phyloP scores from a whole-genome alignment of 306 rosid species.

The Inga leiocalycina region DNA sequence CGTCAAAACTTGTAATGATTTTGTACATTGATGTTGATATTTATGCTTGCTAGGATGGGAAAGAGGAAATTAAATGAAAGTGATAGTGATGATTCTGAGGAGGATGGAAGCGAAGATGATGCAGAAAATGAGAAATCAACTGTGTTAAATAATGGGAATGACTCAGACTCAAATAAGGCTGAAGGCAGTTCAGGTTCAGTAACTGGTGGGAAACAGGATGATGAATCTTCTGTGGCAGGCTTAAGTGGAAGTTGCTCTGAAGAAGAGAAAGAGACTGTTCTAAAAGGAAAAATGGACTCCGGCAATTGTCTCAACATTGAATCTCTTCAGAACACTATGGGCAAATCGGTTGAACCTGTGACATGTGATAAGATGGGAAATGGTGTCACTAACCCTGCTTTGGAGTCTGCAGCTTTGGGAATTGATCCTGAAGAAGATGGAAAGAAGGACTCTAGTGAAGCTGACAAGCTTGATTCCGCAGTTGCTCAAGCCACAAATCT shows the following conservation, averaged over 20 bases:
- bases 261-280: constrained; percentile 65
- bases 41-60: constrained; percentile 74
- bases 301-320: constrained; percentile 33
- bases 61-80: constrained; percentile 68
- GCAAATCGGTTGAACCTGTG: constrained; percentile 33
- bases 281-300: constrained; percentile 42
- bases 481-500: constrained; percentile 33
- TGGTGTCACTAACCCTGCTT: constrained; percentile 32
- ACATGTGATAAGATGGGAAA: constrained; percentile 30
- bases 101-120: constrained; percentile 45
- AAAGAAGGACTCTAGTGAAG: constrained; percentile 36
- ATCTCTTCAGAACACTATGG: constrained; percentile 17
- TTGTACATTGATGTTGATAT: constrained; percentile 34
- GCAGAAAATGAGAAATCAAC: constrained; percentile 56
- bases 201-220: constrained; percentile 52
- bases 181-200: constrained; percentile 75
- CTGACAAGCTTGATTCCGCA: constrained; percentile 35
- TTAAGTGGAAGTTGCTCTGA: constrained; percentile 73
- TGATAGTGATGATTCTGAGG: constrained; percentile 74
- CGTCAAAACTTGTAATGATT: not conserved
- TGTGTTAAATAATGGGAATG: constrained; percentile 52
- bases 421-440: constrained; percentile 43
- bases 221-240: constrained; percentile 49
- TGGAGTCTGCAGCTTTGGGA: constrained; percentile 36
- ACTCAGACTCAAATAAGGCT: constrained; percentile 59